Percentiles rank a stretch among this genome's conserved stretches.
Evolutionary conservation across 2,329 filamentous ascomycete genomes (phyloP).

Genomic region (Hypoxylon sp.): DNA sequence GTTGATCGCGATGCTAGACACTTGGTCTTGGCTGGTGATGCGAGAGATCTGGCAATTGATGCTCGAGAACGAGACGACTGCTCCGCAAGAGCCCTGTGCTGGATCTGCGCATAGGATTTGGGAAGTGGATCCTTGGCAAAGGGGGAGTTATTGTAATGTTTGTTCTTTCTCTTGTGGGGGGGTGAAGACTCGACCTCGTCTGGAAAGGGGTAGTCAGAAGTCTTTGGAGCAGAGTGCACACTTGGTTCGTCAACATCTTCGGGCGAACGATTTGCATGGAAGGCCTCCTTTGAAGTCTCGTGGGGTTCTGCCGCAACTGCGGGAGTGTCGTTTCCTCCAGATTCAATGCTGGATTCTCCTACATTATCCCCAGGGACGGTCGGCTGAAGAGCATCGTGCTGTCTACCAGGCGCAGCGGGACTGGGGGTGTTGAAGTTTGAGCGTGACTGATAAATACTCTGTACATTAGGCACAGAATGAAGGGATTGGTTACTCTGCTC

Average conservation of each 20-base stretch:
- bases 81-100: constrained; percentile 30
- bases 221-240: background rate
- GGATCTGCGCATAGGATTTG: constrained; percentile 27
- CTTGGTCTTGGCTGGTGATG: constrained; percentile 7
- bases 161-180: constrained; percentile 3
- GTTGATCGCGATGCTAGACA: background rate
- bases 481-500: background rate
- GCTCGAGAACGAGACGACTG: constrained; percentile 16
- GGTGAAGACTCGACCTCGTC: constrained; percentile 1
- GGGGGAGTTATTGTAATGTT: constrained; percentile 9
- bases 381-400: background rate
- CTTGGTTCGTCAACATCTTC: background rate
- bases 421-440: background rate
- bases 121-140: constrained; percentile 20
- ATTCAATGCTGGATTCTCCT: background rate
- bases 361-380: background rate
- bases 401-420: background rate
- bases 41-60: background rate
- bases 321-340: background rate
- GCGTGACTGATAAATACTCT: background rate
- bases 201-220: constrained; percentile 18
- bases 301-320: background rate
- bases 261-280: background rate
- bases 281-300: background rate
- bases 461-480: background rate